Conservation (phyloP, 345 rosid species). For the Anacardium occidentale region DNA sequence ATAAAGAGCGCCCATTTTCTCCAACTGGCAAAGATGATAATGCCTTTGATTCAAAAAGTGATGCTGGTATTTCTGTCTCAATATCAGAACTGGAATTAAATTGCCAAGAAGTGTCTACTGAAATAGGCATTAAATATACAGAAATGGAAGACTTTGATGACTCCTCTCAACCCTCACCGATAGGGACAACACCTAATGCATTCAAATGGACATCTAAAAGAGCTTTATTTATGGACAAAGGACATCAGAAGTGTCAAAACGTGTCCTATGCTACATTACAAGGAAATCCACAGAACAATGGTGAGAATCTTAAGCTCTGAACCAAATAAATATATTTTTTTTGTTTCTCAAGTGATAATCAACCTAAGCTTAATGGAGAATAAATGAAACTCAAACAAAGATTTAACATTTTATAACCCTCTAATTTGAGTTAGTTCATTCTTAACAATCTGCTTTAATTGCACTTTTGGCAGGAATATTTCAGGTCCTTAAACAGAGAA, state of each 20-base stretch:
- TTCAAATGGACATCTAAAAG: slow-evolving; percentile 33
- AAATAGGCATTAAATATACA: slow-evolving; percentile 20
- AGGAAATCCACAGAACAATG: slow-evolving; percentile 31
- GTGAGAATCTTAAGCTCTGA: slow-evolving; percentile 30
- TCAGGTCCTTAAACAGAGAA: slow-evolving; percentile 32
- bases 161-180: slow-evolving; percentile 17
- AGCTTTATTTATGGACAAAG: slow-evolving; percentile 29
- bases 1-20: slow-evolving; percentile 12
- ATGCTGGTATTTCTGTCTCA: slow-evolving; percentile 25
- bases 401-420: neutral
- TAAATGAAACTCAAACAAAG: slow-evolving; percentile 4
- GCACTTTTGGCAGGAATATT: slow-evolving; percentile 39
- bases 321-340: slow-evolving; percentile 17
- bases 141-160: slow-evolving; percentile 19
- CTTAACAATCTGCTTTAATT: slow-evolving; percentile 16
- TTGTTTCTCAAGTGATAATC: neutral
- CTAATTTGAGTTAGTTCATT: neutral
- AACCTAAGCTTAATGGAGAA: slow-evolving; percentile 2
- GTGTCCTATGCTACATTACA: slow-evolving; percentile 20
- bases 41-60: slow-evolving; percentile 17
- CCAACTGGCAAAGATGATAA: slow-evolving; percentile 15
- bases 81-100: slow-evolving; percentile 21
- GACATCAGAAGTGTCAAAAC: slow-evolving; percentile 19
- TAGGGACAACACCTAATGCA: slow-evolving; percentile 9
- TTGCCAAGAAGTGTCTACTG: slow-evolving; percentile 22